Base-by-base conservation (phyloP, 805 yeast species). In the Torulaspora microellipsoides region DNA sequence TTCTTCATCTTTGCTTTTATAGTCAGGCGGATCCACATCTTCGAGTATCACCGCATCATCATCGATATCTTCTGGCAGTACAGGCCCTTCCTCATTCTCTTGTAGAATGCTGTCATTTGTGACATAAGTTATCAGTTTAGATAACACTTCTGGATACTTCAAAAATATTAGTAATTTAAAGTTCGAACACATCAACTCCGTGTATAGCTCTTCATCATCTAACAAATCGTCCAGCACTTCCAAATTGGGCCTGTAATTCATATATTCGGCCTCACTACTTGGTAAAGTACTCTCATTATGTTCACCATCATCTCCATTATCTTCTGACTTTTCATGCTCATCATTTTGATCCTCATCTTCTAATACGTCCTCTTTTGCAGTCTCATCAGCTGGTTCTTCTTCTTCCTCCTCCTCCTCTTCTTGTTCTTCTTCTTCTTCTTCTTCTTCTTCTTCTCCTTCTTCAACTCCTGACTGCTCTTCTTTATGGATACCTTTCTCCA, bases 131-230 rank as follows among this genome's bases (percentile, higher is more conserved):
- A 91, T 78, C 45, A 91, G 73, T 44, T 79, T 78, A 40, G 71
- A 74, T 47, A 91, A 63, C 12, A 87, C 78, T 41, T 81, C 85
- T 12, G 93, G 89, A 58, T 85, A 86, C 49, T 91, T 75, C 43
- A 93, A 70, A 55, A 82, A 82, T 55, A 88, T 93, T 31, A 90
- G 72, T 38, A 93, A 73, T 58, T 84, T 83, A 35, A 82, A 74
- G 61, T 85, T 85, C 14, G 88, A 81, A 15, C 83, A 77, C 49
- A 83, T 67, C 30, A 87, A 68, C 59, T 86, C 93, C 45, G 85
- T 85, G 23, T 85, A 69, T 25, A 87, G 64, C 46, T 83, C 90
- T 36, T 79, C 83, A 53, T 85, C 91, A 58, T 84, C 89, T 48
- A 87, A 67, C 35, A 87, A 64, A 37, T 82, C 83, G 36, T 76